phyloP scores from a whole-genome alignment of 257 asterid species.

The Przewalskia tangutica region DNA sequence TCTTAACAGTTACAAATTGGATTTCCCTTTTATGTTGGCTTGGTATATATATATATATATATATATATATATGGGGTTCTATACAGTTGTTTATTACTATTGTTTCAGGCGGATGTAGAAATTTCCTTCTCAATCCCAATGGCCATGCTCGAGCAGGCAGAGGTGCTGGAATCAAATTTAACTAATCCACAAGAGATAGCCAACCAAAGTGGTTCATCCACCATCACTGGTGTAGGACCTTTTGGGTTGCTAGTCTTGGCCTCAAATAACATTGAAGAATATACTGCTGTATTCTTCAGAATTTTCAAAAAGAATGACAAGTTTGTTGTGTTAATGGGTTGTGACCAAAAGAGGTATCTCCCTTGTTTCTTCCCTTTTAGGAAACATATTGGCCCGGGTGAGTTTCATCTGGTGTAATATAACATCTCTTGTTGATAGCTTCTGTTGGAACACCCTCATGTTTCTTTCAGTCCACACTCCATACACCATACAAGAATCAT shows the following conservation, averaged over 20 bases:
- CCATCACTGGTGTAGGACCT: slow-evolving; percentile 32
- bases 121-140: slow-evolving; percentile 12
- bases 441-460: too few species aligned
- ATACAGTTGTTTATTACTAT: neutral
- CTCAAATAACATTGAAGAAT: slow-evolving; percentile 16
- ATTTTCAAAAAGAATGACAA: slow-evolving; percentile 19
- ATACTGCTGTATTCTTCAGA: slow-evolving; percentile 37
- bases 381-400: neutral
- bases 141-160: slow-evolving; percentile 6
- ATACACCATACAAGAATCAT: neutral
- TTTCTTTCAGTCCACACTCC: too few species aligned
- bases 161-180: slow-evolving; percentile 13
- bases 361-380: neutral
- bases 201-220: slow-evolving; percentile 22
- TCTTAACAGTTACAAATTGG: too few species aligned
- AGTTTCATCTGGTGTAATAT: too few species aligned
- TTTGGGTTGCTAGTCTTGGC: neutral
- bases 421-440: too few species aligned
- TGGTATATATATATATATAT: too few species aligned
- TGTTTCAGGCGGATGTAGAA: neutral
- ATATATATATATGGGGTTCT: too few species aligned
- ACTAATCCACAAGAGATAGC: slow-evolving; percentile 26
- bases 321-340: slow-evolving; percentile 39
- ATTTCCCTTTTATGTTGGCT: too few species aligned
- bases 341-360: slow-evolving; percentile 43